Conservation (phyloP, 2,329 filamentous ascomycete species). For the Thermothelomyces thermophilus region DNA sequence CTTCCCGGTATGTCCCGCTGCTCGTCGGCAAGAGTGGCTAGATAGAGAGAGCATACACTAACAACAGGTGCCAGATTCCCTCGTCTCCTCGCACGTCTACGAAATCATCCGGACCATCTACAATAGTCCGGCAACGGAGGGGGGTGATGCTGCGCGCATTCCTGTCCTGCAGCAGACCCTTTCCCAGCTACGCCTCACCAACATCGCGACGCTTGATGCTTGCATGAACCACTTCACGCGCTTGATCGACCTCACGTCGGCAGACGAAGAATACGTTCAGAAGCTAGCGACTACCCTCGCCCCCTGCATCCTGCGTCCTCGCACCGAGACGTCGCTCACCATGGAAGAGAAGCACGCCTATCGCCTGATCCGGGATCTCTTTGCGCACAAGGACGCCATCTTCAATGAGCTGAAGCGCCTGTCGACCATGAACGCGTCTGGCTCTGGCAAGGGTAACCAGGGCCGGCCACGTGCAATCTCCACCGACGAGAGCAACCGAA, state of each 20-base stretch:
- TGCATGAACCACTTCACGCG: slow-evolving; percentile 98
- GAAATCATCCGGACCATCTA: slow-evolving; percentile 99
- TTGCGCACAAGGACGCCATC: slow-evolving; percentile 88
- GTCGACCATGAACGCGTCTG: slow-evolving; percentile 61
- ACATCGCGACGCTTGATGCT: slow-evolving; percentile 97
- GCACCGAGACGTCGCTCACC: slow-evolving; percentile 79
- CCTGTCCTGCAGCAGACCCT: slow-evolving; percentile 93
- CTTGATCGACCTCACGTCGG: slow-evolving; percentile 91
- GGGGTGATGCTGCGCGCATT: slow-evolving; percentile 70
- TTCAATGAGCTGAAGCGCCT: slow-evolving; percentile 94
- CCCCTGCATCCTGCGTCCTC: slow-evolving; percentile 81
- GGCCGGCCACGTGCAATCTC: slow-evolving; percentile 78
- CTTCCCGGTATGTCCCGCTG: slow-evolving; percentile 65
- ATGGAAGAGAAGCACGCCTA: slow-evolving; percentile 94
- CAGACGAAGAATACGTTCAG: slow-evolving; percentile 77
- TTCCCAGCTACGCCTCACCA: slow-evolving; percentile 87
- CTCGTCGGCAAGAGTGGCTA: too few species aligned
- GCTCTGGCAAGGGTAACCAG: slow-evolving; percentile 42
- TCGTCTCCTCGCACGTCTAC: slow-evolving; percentile 96
- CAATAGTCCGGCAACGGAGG: slow-evolving; percentile 69
- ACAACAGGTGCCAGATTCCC: slow-evolving; percentile 60
- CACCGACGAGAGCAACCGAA: slow-evolving; percentile 91
- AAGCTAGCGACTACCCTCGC: slow-evolving; percentile 69
- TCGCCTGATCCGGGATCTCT: slow-evolving; percentile 83
- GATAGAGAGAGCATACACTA: slow-evolving; percentile 18